These are phyloP conservation scores for Phytopythium oedochilum DNA, from an alignment of 352 stramenopile genomes.

Conservation along the genomic window DNA sequence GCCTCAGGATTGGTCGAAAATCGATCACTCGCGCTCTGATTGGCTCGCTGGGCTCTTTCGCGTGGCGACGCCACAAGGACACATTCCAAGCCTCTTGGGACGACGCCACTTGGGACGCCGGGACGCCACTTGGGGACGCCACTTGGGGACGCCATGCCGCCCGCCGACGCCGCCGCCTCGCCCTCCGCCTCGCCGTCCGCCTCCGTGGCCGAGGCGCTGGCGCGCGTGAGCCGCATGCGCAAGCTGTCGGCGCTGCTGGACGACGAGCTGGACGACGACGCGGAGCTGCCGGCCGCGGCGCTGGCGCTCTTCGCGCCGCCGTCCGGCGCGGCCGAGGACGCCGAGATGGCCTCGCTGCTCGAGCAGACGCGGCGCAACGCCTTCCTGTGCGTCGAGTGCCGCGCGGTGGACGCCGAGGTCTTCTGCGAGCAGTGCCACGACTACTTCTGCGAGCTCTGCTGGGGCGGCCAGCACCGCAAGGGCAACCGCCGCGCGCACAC, in stretches of 20 bases:
- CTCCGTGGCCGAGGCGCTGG: conserved; percentile 19
- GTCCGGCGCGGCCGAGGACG: conserved; percentile 10
- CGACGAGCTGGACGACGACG: conserved; percentile 51
- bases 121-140: too few species aligned
- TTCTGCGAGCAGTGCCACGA: conserved; percentile 88
- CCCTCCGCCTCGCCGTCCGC: background rate
- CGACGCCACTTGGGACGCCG: too few species aligned
- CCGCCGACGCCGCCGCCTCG: background rate
- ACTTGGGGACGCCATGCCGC: background rate
- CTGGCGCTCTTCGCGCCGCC: conserved; percentile 41
- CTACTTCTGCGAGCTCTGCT: conserved; percentile 87
- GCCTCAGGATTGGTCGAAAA: too few species aligned
- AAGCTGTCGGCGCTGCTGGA: conserved; percentile 80
- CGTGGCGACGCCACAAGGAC: too few species aligned
- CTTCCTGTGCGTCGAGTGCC: conserved; percentile 71
- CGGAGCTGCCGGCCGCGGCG: conserved; percentile 42
- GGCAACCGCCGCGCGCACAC: conserved; percentile 74
- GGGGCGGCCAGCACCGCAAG: conserved; percentile 79
- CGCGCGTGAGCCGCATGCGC: conserved; percentile 64
- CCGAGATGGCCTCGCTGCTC: conserved; percentile 22
- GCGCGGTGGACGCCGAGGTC: conserved; percentile 57
- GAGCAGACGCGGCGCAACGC: conserved; percentile 27
- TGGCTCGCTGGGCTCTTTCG: too few species aligned
- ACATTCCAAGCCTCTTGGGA: too few species aligned
- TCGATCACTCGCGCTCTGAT: too few species aligned